These are phyloP conservation scores for Escallonia herrerae DNA, from an alignment of 129 eudicot genomes.

Conservation along the genomic window DNA sequence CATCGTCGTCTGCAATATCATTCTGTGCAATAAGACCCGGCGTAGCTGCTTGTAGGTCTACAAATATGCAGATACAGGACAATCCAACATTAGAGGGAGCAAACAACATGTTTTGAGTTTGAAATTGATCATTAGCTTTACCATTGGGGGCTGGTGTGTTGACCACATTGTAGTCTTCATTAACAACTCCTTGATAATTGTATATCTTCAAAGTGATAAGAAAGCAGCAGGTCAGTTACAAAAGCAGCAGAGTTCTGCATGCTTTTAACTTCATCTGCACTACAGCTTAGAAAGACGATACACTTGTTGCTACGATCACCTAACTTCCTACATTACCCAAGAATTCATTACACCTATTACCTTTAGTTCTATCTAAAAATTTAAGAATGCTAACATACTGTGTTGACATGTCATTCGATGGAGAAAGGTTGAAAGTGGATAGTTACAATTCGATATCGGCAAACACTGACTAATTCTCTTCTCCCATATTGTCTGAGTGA, in stretches of 20 bases:
- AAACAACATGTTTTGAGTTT: neutral
- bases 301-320: too few relatives aligned
- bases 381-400: too few relatives aligned
- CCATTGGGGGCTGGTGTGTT: slow-evolving; percentile 95
- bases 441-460: too few relatives aligned
- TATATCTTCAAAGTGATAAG: slow-evolving; percentile 52
- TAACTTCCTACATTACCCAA: too few relatives aligned
- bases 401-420: too few relatives aligned
- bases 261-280: neutral
- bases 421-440: too few relatives aligned
- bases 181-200: slow-evolving; percentile 92
- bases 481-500: too few relatives aligned
- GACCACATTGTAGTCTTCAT: slow-evolving; percentile 89
- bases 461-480: too few relatives aligned
- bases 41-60: slow-evolving; percentile 81
- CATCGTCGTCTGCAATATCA: slow-evolving; percentile 64
- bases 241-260: neutral
- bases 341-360: too few relatives aligned
- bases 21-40: slow-evolving; percentile 66
- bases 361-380: too few relatives aligned
- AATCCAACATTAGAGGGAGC: slow-evolving; percentile 16
- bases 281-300: too few relatives aligned
- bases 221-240: slow-evolving; percentile 19
- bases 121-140: slow-evolving; percentile 19
- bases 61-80: slow-evolving; percentile 14